Conservation (phyloP, 345 rosid species). For the Carallia brachiata region DNA sequence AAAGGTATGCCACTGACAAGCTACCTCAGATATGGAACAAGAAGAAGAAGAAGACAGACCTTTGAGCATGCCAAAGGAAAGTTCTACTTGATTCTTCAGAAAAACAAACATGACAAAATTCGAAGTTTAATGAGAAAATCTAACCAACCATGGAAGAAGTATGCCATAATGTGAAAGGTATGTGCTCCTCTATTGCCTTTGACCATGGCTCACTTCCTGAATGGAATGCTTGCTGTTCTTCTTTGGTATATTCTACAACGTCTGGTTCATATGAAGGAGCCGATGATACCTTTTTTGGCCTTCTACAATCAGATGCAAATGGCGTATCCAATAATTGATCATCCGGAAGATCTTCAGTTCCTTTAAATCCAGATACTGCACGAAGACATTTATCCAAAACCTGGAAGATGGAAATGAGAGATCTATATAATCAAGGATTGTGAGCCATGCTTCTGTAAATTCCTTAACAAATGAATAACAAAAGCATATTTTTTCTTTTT, state of each 20-base stretch:
- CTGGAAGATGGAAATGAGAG: conserved; percentile 36
- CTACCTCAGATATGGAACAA: background rate
- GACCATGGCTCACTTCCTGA: conserved; percentile 72
- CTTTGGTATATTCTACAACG: conserved; percentile 36
- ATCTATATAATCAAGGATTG: background rate
- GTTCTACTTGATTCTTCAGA: background rate
- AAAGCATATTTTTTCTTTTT: no score
- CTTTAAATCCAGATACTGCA: conserved; percentile 87
- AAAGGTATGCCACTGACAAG: background rate
- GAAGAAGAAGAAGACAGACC: background rate
- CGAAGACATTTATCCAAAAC: conserved; percentile 91
- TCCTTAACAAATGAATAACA: no score
- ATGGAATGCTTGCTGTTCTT: conserved; percentile 36
- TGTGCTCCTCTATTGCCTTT: conserved; percentile 63
- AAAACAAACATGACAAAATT: conserved; percentile 5
- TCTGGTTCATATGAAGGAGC: conserved; percentile 75
- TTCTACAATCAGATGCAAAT: conserved; percentile 77
- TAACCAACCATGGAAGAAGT: conserved; percentile 73
- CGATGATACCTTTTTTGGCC: conserved; percentile 72
- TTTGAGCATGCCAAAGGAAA: background rate
- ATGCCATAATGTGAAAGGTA: conserved; percentile 62
- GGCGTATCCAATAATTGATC: conserved; percentile 67
- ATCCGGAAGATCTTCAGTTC: conserved; percentile 76
- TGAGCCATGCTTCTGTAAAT: background rate
- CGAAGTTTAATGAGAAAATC: conserved; percentile 6